Base-by-base conservation (phyloP, 139 green algal genomes). In the Penium margaritaceum region DNA sequence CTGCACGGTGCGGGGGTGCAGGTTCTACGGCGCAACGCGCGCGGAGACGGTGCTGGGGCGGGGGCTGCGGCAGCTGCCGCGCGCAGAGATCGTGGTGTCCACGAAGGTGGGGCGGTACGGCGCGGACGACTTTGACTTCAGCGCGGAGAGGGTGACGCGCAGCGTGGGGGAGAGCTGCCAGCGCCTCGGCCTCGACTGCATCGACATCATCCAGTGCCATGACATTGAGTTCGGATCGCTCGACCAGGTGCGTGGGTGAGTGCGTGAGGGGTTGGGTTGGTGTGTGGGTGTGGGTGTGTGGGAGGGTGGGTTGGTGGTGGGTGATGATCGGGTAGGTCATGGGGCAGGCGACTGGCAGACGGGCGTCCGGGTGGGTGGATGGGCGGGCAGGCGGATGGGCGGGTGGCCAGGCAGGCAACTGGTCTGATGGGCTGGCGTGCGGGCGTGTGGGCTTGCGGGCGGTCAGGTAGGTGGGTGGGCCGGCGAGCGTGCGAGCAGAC, bases 101-200 rank as follows among this genome's bases (percentile, higher is more conserved):
- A 96, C 90, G 37, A 97, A 97, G 70, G 86, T 86, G 5, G 91
- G 91, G 0, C 85, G 93, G 19, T 97, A 96, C 65, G 91, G 92
- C 4, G n/a, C 72, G 6, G 75, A 89, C 21, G 89, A 96, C 70
- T 84, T 84, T 34, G 79, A 84, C 33, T 97, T 97, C 80, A 86
- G 67, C 63, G 88, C 88, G 0, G 83, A 87, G 29, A 82, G 89
- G 7, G 85, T 97, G 0, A 90, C 81, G 0, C 43, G 47, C 29
- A 90, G 85, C 29, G 85, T 97, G 57, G 54, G 81, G 0, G 90
- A 97, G 46, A 80, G 76, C 44, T 55, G 81, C 14, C 32, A 76
- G 58, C 81, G 91, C 19, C 84, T 97, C 47, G 78, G 89, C 55
- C 30, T 95, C 14, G 34, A 80, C 3, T 95, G 95, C 74, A 67